A percentile compares a stretch with the other conserved stretches of the same genome.
Conservation (phyloP, 805 yeast species). For the Cyberlindnera japonica region DNA sequence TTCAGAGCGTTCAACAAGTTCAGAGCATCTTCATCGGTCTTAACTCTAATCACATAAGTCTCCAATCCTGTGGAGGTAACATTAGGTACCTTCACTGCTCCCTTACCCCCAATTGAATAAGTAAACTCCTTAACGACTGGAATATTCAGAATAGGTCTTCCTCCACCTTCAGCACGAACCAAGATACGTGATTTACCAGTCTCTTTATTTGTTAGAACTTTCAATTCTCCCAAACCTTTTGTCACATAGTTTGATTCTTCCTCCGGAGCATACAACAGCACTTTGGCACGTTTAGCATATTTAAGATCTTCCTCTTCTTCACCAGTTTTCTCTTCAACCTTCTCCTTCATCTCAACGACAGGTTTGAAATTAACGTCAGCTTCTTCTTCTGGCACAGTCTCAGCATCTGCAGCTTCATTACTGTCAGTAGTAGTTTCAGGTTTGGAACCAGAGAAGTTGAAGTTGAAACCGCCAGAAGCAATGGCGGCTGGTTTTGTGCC, state of each 20-base stretch:
- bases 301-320: slow-evolving; percentile 75
- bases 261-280: slow-evolving; percentile 54
- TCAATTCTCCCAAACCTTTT: slow-evolving; percentile 80
- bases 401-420: slow-evolving; percentile 32
- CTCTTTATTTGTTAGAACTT: slow-evolving; percentile 58
- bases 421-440: slow-evolving; percentile 17
- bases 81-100: slow-evolving; percentile 66
- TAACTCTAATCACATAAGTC: slow-evolving; percentile 72
- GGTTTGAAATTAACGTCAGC: slow-evolving; percentile 46
- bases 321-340: slow-evolving; percentile 64
- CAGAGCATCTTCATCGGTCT: slow-evolving; percentile 66
- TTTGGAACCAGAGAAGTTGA: slow-evolving; percentile 23
- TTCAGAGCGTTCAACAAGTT: slow-evolving; percentile 39
- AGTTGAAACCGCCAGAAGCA: slow-evolving; percentile 11
- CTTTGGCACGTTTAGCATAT: slow-evolving; percentile 66
- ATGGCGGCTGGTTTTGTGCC: slow-evolving; percentile 12
- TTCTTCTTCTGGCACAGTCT: slow-evolving; percentile 40
- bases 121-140: slow-evolving; percentile 52
- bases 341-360: slow-evolving; percentile 42
- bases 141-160: slow-evolving; percentile 71
- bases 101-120: slow-evolving; percentile 47
- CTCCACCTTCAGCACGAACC: slow-evolving; percentile 86
- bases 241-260: slow-evolving; percentile 48
- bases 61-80: slow-evolving; percentile 54
- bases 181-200: slow-evolving; percentile 65